Evolutionary conservation across 495 filamentous ascomycete genomes (phyloP), one percentile per base, ranked within the genome.

Genomic region (Penicillium alfredii): DNA sequence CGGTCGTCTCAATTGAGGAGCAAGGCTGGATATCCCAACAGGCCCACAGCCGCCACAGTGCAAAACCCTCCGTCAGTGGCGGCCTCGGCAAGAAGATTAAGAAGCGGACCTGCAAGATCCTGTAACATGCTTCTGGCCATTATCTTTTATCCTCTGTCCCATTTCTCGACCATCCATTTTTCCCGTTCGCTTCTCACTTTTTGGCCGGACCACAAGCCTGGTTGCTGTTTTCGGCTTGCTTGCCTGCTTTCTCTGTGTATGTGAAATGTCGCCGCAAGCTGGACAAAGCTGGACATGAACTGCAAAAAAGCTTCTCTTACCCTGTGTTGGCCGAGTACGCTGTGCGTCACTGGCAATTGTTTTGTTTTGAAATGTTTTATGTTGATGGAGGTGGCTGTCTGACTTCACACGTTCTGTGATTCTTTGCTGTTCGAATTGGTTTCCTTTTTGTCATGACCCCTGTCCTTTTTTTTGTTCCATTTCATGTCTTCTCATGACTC

Each of bases 61-160:
- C 51, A 33, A 59, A 56, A 38, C 72, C 51, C 14, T 49, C 53
- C 19, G 45, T 40, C 8, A 47, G 49, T 10, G 53, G 55, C 26
- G 46, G 47, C 4, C 48, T 45, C 1, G 44, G 53, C 24, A 60
- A 65, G 59, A 68, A 68, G 51, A 37, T 66, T 49, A 92, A 86
- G 76, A 85, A 79, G 70, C 70, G 77, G 39, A 72, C 66, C 40
- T 87, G 84, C 72, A 80, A 73, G 57, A 78, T 86, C 50, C 63
- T 87, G 53, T 88, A 69, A 76, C 47, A 36, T 29, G 34, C 11
- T 26, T 30, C 1, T 30, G 29, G 38, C 27, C 32, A 22, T 14
- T 12, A n/a, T 28, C 29, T 18, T 27, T 18, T 15, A 21, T 16
- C 38, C 21, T 34, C 21, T 33, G 23, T 9, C 23, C 23, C 25